Evolutionary conservation across 169 alveolate species (phyloP).

Genomic region (Eimeria falciformis): DNA sequence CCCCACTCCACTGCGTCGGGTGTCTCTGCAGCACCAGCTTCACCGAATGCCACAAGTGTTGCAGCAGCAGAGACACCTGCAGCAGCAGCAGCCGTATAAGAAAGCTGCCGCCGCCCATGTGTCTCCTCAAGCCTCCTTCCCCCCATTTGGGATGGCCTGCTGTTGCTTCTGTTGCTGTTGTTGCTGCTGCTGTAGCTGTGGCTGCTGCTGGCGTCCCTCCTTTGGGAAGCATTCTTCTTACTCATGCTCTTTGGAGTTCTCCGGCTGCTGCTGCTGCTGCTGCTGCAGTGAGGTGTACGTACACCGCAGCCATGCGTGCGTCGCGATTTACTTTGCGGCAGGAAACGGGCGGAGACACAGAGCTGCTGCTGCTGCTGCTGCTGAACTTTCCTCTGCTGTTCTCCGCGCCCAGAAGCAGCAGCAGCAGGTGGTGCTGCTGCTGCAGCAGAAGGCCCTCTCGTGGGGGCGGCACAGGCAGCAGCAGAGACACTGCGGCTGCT

Average conservation of each 20-base stretch:
- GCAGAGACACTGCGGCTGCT: background rate
- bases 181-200: background rate
- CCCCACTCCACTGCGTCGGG: background rate
- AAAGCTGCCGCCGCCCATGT: background rate
- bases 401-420: conserved; percentile 3
- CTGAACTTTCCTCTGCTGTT: background rate
- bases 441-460: conserved; percentile 4
- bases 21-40: conserved; percentile 24
- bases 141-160: background rate
- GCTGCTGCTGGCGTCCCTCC: conserved; percentile 32
- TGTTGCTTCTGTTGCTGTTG: conserved; percentile 47
- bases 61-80: conserved; percentile 41
- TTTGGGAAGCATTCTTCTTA: background rate
- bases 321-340: background rate
- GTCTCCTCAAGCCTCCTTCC: background rate
- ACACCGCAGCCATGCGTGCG: conserved; percentile 2
- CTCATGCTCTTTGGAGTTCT: background rate
- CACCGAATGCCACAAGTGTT: background rate
- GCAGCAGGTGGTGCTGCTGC: conserved; percentile 13
- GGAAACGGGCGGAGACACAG: background rate
- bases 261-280: conserved; percentile 24
- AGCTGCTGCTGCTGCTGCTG: background rate
- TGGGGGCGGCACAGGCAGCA: background rate
- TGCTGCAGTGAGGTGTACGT: background rate
- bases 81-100: background rate